Evolutionary conservation across 768 basidiomycete genomes (phyloP), one percentile per base, ranked within the genome.

Genomic region (Phaeotremella skinneri): DNA sequence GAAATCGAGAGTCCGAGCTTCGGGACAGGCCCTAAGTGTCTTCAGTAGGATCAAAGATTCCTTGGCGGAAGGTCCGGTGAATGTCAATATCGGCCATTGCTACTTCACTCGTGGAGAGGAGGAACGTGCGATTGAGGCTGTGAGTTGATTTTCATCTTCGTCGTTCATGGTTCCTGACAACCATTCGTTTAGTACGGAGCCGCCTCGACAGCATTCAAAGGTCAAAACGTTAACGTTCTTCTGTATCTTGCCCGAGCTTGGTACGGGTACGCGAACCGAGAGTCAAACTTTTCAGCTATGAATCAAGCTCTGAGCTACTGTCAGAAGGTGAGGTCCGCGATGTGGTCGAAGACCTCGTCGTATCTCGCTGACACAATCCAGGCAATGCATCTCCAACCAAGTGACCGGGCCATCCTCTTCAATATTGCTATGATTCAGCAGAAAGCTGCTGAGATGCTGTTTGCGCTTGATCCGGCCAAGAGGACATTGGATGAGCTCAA

Each of bases 371-470:
- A 56, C 26, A 26, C 52, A 11, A 7, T 45, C 3, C 63, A 97
- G 93, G 92, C 93, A 1, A 80, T 88, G 16, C 87, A 90, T 63
- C 78, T 91, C 4, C 85, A 88, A 64, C 91, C 92, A 0, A 83
- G 81, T 55, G 96, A 99, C 79, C 92, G 93, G 72, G 89, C 91
- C 2, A 85, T 88, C 51, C 61, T 91, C 42, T 98, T 93, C 79
- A 98, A 99, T 76, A 90, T 97, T 68, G 93, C 94, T 55, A 93
- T 99, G 88, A 91, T 98, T 31, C 87, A 93, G 76, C 96, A 99
- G 75, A 97, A 97, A 77, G 87, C 89, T 0, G 89, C 91, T 0
- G 94, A 97, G 75, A 82, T 97, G 79, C 79, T 98, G 25, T 86
- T 91, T 64, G 81, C 84, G 0, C 78, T 93, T 25, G 81, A 82